Base-by-base conservation (phyloP, 768 basidiomycete species). In the Trametes cinnabarina region DNA sequence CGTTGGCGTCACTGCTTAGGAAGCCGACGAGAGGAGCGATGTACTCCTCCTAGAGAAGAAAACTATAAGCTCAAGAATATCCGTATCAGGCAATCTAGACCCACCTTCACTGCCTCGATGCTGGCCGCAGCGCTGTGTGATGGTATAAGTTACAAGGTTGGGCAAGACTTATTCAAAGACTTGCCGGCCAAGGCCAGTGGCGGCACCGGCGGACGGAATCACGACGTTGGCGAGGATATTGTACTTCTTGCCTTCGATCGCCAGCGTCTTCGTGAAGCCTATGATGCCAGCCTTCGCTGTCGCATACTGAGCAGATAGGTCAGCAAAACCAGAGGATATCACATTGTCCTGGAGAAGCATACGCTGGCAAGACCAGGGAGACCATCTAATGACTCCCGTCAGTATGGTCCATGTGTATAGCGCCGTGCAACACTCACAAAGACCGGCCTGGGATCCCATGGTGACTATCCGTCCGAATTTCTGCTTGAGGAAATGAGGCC, bases 401-500 rank as follows among this genome's bases (percentile, higher is more conserved):
- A 30, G 43, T 28, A 9, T 55, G 20, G 15, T 17, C 51, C 25
- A 17, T 32, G 2, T 35, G 8, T 10, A 30, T 2, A 58, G 15
- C 1, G 5, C 28, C 7, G 19, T 23, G 15, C 1, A 12, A 7
- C 30, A 80, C 91, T 67, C 66, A 94, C 93, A 94, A 51, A 98
- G 86, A 58, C 95, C 96, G 48, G 93, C 93, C 69, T 88, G 87
- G 2, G 94, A 98, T 58, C 85, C 82, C n/a, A 94, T 98, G 28
- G 91, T 96, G 51, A 98, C 82, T 67, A 99, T 94, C 42, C 97
- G 86, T 26, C 97, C 97, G 69, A 87, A 97, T 73, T 93, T 94
- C 71, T 98, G 96, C 75, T 94, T 89, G 73, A 90, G 89, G 83
- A 99, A 98, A 65, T 92, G 76, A 0, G 95, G 94, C 97, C 97